Base-by-base conservation (phyloP, 2,329 filamentous ascomycete species). In the Hypoxylon sp. region DNA sequence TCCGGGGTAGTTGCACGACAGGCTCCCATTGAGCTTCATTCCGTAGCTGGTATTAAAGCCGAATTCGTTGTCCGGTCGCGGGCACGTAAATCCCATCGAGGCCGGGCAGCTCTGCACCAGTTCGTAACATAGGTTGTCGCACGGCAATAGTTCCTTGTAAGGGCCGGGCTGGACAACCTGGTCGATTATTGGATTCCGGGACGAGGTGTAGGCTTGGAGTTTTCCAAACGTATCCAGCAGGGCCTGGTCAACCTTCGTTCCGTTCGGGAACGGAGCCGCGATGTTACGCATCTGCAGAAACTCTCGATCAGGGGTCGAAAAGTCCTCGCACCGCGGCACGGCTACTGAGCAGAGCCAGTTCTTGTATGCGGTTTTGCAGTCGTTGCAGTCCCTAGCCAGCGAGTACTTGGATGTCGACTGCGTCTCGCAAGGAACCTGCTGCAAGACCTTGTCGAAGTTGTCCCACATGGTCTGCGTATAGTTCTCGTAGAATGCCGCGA, bases 301-400 rank as follows among this genome's bases (percentile, higher is more conserved):
- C 0, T 27, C 1, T 9, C 74, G 75, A 62, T 80, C 73, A 1
- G 79, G 49, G 11, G 80, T 78, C 1, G 82, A 84, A 68, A 90
- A 95, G 76, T 97, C 94, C 69, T 91, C 88, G 78, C 95, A 99
- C 24, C 93, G 90, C 1, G 95, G 95, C 60, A 99, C 95, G 13
- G 87, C 89, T 23, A 98, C 92, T 20, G 91, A 90, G 78, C 95
- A 99, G 17, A 99, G 87, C 95, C 95, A 99, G 69, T 87, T 81
- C 74, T 96, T 97, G 82, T 99, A 99, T 7, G 92, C 91, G 0
- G 72, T 70, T 13, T 80, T 84, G 75, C 95, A 99, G 73, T 96
- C 84, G 38, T 79, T 74, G 78, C 95, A 99, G 65, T 76, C 84
- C 37, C 87, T 85, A 1, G 86, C 89, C 11, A 98, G 85, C 1